Conservation (phyloP, 1,284 basidiomycete genomes). For the Malassezia arunalokei region DNA sequence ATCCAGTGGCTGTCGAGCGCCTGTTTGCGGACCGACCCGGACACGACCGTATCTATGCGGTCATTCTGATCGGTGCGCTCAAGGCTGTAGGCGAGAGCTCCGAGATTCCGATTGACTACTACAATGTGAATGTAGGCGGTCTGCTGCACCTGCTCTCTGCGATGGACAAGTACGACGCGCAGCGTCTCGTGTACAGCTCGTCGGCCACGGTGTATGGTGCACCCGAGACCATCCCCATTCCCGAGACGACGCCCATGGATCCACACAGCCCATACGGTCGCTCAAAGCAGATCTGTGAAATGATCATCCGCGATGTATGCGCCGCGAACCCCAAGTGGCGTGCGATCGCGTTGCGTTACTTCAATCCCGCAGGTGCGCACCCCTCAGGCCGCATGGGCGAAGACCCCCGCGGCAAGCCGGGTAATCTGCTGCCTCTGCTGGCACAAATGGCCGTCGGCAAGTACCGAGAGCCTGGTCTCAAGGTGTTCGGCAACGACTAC, state of each 20-base stretch:
- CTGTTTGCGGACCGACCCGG: slow-evolving; percentile 31
- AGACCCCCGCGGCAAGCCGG: slow-evolving; percentile 85
- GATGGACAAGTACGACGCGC: slow-evolving; percentile 73
- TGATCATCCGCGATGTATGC: slow-evolving; percentile 77
- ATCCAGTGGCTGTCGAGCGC: slow-evolving; percentile 26
- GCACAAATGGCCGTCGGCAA: slow-evolving; percentile 91
- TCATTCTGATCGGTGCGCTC: slow-evolving; percentile 89
- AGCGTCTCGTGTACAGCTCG: slow-evolving; percentile 86
- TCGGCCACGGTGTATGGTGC: slow-evolving; percentile 98
- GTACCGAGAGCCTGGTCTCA: slow-evolving; percentile 64
- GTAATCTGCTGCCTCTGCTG: slow-evolving; percentile 84
- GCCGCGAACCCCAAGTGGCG: slow-evolving; percentile 66
- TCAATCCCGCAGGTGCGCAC: slow-evolving; percentile 95
- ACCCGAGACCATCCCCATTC: slow-evolving; percentile 81
- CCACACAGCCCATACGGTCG: slow-evolving; percentile 89
- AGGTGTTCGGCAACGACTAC: slow-evolving; percentile 96
- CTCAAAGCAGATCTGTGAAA: slow-evolving; percentile 89
- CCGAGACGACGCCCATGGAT: slow-evolving; percentile 74
- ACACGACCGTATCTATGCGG: slow-evolving; percentile 64
- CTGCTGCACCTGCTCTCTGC: slow-evolving; percentile 35
- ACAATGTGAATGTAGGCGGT: slow-evolving; percentile 42
- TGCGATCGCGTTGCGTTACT: slow-evolving; percentile 78
- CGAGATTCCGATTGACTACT: slow-evolving; percentile 67
- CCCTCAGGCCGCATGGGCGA: slow-evolving; percentile 91
- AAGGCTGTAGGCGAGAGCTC: slow-evolving; percentile 98